Evolutionary conservation across 192 early-diverging fungal genomes (phyloP), one percentile per base, ranked within the genome.

Genomic region (Martensiomyces pterosporus): DNA sequence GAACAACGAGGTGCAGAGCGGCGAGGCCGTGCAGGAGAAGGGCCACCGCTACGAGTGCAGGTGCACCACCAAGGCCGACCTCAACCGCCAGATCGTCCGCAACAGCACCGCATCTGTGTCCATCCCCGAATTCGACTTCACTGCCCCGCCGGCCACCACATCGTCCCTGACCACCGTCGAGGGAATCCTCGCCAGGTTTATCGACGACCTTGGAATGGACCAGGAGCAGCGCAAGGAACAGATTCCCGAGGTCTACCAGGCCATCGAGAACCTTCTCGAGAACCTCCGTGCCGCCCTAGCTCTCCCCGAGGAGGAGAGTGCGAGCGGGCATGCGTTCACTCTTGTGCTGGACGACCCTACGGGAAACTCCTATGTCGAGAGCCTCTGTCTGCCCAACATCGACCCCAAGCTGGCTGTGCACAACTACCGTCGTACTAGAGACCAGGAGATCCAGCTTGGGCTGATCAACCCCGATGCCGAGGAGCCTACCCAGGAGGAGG

Each of bases 341-440:
- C 35, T 97, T 50, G 75, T 77, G 9, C 60, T 97, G 24, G 89
- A 93, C 63, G 94, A 97, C 58, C 93, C 94, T 16, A 68, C 90
- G 14, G 94, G 94, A 25, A 97, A 97, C 81, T 82, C 79, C 24
- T 97, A 90, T 55, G 84, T 92, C 37, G 94, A 97, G 65, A 94
- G 89, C 62, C 73, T 91, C 45, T 79, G 77, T 37, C 78, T 82
- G 16, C 88, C 89, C 14, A 77, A 77, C 9, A 57, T 67, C 24
- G 93, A 97, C 58, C 82, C 89, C 10, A 83, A 91, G 59, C 63
- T 97, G 21, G 75, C 61, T 24, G 43, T 82, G 36, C 66, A 73
- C 24, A 60, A 79, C 25, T 97, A 87, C 64, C 63, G 62, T 13
- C 76, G 94, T 18, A 91, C 88, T 19, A 68, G 65, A 14, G 89